Evolutionary conservation across 108 stramenopile species (phyloP), one percentile per base, ranked within the genome.

Genomic region (Nannochloropsis salina): DNA sequence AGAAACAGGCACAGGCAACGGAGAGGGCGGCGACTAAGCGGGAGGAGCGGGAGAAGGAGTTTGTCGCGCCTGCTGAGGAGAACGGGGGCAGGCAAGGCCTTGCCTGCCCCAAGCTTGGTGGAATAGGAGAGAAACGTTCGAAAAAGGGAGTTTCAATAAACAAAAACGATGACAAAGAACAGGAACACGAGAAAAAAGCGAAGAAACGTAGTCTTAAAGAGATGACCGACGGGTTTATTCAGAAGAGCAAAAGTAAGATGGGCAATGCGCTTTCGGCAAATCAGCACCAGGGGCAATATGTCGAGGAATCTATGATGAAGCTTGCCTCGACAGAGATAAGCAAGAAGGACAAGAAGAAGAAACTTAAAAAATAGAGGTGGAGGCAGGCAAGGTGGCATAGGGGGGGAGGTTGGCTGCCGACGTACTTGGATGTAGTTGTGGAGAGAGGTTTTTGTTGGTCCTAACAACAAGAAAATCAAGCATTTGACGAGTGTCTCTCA

Each of bases 1-100:
- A 86, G 41, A 86, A 86, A 82, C 86, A 87, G 86, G 86, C 86
- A 11, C 80, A 87, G 21, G 51, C 86, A 4, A 83, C 86, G 21
- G 86, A 87, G 80, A 43, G 83, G 31, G 79, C 86, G 8, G 86
- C 83, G 15, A 83, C 47, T 45, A 87, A 84, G 86, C 47, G 83
- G 61, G 47, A 83, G 42, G 43, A 44, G 45, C 82, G 86, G 43
- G 86, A 84, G 43, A 41, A 80, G 44, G 86, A 87, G 45, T 81
- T 84, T 6, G 83, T 83, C 45, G 83, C 86, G 3, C 44, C 74
- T 9, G 83, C 42, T 3, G 80, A 45, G 41, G 86, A 87, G 44
- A 8, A 44, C 40, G 86, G 61, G n/a, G 61, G n/a, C 20, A n/a
- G 61, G 8, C 2, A n/a, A n/a, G 61, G 61, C 15, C n/a, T n/a